phyloP scores from a whole-genome alignment of 1,284 basidiomycete genomes.

The Meira miltonrushii region DNA sequence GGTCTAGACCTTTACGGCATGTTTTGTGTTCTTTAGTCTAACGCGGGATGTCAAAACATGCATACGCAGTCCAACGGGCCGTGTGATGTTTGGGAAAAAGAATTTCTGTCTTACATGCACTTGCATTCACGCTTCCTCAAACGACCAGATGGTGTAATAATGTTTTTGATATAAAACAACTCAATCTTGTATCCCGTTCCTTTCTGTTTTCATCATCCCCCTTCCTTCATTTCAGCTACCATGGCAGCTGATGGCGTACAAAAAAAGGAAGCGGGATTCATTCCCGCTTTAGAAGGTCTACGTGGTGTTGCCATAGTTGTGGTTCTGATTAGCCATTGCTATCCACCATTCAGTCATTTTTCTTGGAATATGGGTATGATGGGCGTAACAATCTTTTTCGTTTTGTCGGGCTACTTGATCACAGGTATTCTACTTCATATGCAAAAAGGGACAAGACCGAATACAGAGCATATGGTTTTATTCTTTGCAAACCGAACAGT shows the following conservation, averaged over 20 bases:
- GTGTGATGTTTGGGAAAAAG: no score
- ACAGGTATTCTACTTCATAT: conserved; percentile 20
- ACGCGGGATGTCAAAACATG: no score
- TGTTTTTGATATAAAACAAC: no score
- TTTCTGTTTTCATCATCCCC: no score
- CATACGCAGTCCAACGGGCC: no score
- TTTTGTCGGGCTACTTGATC: conserved; percentile 26
- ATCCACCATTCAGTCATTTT: conserved; percentile 9
- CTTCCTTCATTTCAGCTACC: no score
- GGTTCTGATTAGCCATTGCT: neutral
- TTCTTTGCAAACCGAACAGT: conserved; percentile 20
- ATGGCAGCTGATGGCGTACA: neutral
- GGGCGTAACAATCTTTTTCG: conserved; percentile 25
- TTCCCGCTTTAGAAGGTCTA: neutral
- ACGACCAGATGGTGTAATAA: no score
- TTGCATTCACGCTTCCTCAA: no score
- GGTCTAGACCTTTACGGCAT: no score
- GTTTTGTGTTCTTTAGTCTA: no score
- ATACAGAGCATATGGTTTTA: neutral
- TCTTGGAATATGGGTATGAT: conserved; percentile 20
- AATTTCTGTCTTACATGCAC: no score
- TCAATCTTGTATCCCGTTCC: no score
- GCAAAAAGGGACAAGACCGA: neutral
- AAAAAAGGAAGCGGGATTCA: neutral
- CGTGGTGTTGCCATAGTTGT: neutral